A percentile compares a stretch with the other conserved stretches of the same genome.
These are phyloP conservation scores for Neotropicomus parvogracilis DNA, from an alignment of 1,284 basidiomycete genomes.

Conservation along the genomic window DNA sequence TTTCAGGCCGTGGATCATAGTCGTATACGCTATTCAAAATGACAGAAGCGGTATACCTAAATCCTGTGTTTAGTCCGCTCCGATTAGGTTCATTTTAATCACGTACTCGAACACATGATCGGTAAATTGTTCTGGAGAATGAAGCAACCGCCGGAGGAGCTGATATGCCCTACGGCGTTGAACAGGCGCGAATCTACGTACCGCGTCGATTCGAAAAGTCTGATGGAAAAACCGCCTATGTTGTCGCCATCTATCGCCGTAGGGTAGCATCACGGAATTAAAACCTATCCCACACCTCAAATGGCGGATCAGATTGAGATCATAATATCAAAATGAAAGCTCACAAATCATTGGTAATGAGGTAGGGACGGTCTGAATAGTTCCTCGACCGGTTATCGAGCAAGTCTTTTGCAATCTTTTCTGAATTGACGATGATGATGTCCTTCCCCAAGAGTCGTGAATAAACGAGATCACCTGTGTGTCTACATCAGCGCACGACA, in stretches of 20 bases:
- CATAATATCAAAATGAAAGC: neutral
- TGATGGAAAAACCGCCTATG: conserved; percentile 6
- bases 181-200: neutral
- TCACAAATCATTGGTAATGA: conserved; percentile 7
- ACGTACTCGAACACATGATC: neutral
- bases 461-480: conserved; percentile 3
- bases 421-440: conserved; percentile 11
- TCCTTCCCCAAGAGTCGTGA: conserved; percentile 7
- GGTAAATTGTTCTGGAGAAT: neutral
- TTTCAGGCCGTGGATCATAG: conserved; percentile 7
- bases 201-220: neutral
- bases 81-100: too few relatives aligned
- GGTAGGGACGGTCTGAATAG: conserved; percentile 5
- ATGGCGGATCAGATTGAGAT: neutral
- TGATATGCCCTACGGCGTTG: conserved; percentile 1
- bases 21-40: conserved; percentile 5
- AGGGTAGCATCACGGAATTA: neutral
- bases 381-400: conserved; percentile 5
- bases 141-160: neutral
- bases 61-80: neutral
- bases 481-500: neutral
- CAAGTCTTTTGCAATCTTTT: conserved; percentile 4
- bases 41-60: neutral
- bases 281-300: conserved; percentile 2
- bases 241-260: conserved; percentile 3